Evolutionary conservation across 2,329 filamentous ascomycete genomes (phyloP).

Genomic region (Colletotrichum orbiculare): DNA sequence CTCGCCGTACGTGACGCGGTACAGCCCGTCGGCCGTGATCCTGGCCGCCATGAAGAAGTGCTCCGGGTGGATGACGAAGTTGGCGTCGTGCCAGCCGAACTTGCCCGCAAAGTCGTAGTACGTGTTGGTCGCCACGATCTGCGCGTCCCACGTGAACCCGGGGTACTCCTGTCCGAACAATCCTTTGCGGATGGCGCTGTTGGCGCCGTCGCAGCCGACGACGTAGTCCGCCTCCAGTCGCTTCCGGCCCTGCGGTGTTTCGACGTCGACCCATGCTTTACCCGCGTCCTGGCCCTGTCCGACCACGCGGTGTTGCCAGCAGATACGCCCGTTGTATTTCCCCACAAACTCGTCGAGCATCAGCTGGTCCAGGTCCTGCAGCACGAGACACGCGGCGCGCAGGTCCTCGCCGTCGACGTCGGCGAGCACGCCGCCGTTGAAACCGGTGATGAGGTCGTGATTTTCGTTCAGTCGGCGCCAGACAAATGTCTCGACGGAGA

Average conservation of each 20-base stretch:
- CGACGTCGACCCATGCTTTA: conserved; percentile 57
- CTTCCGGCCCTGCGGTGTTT: conserved; percentile 49
- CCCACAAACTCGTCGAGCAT: conserved; percentile 54
- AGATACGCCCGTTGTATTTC: conserved; percentile 49
- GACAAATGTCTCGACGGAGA: conserved; percentile 51
- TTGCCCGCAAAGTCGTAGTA: conserved; percentile 69
- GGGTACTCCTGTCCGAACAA: conserved; percentile 68
- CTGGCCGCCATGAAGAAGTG: conserved; percentile 71
- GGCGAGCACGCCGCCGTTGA: conserved; percentile 47
- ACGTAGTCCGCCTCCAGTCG: conserved; percentile 62
- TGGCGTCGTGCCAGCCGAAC: conserved; percentile 65
- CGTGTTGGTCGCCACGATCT: conserved; percentile 72
- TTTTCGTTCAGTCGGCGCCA: conserved; percentile 51
- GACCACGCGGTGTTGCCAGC: conserved; percentile 60
- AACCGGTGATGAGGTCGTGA: conserved; percentile 49
- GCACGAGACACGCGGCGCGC: conserved; percentile 52
- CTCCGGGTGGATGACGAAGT: conserved; percentile 71
- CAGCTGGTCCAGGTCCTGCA: conserved; percentile 55
- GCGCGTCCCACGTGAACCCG: conserved; percentile 68
- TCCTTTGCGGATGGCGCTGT: conserved; percentile 57
- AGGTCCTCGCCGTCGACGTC: conserved; percentile 53
- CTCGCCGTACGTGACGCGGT: conserved; percentile 73
- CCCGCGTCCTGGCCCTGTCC: conserved; percentile 58
- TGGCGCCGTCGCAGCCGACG: conserved; percentile 66
- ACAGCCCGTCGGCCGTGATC: conserved; percentile 68